Base-by-base conservation (phyloP, 805 yeast species). In the Pichia paraexigua region DNA sequence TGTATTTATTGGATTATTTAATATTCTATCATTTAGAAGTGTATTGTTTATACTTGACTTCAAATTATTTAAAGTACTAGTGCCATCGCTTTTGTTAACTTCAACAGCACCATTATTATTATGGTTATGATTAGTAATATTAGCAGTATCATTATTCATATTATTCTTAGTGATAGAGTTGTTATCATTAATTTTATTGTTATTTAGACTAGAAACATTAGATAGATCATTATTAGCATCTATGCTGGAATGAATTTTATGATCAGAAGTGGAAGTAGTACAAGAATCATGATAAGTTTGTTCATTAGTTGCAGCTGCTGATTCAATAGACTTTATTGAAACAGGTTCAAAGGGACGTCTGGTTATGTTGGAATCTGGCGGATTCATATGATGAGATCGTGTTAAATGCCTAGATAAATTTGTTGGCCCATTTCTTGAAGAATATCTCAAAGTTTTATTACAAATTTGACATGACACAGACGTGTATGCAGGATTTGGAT, bases 351-450 rank as follows among this genome's bases (percentile, higher is more conserved):
- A 64, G 11, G 69, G 68, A 40, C 67, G 53, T 46, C 69, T 53
- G 6, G 65, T 57, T 15, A 60, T 60, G 13, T 58, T 41, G 2
- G 65, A 60, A 15, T 57, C 60, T 18, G 64, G 62, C 35, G 58
- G 61, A n/a, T 58, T 57, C 30, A 64, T 54, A 20, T 57, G 47
- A 51, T 67, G 71, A 17, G 65, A 53, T 43, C 61, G 63, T 28
- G 48, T 58, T 12, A 67, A 52, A 48, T 67, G 71, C 44, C 69
- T 59, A 2, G 69, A 64, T 37, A 67, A 55, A 47, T 67, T 67
- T 0, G 70, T 65, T 9, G 70, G 70, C 3, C 71, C 71, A 49
- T 67, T 67, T 51, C 70, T 58, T 22, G 67, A 59, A 5, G 68
- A 60, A 49, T 67, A 67, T 32, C 60, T 56, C 50, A 66, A 61